phyloP scores from a whole-genome alignment of 306 rosid species.

The Sicyos baderoa region DNA sequence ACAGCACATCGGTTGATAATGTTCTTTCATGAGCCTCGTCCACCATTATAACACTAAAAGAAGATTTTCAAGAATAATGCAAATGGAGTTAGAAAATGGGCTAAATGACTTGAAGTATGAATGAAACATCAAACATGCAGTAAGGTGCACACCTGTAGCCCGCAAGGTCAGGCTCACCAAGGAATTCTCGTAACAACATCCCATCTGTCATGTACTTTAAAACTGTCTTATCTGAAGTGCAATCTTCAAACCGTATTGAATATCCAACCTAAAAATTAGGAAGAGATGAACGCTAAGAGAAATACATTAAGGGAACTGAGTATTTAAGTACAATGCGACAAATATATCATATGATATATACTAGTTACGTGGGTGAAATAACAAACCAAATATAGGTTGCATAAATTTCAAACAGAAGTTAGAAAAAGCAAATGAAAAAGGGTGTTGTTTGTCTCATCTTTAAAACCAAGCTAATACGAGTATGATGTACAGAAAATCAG shows the following conservation, averaged over 20 bases:
- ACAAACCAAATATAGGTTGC: slow-evolving; percentile 8
- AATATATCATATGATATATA: neutral
- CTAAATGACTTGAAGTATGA: neutral
- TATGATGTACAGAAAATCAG: neutral
- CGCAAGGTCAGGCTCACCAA: slow-evolving; percentile 88
- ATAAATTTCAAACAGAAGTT: neutral
- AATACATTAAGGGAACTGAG: slow-evolving; percentile 12
- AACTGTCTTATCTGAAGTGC: slow-evolving; percentile 90
- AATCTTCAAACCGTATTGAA: slow-evolving; percentile 95
- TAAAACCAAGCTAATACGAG: neutral
- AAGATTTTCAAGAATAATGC: slow-evolving; percentile 23
- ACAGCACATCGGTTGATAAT: slow-evolving; percentile 88
- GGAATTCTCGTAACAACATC: slow-evolving; percentile 87
- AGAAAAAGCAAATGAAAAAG: neutral
- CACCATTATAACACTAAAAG: slow-evolving; percentile 88
- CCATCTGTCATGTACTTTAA: slow-evolving; percentile 97
- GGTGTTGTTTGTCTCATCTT: neutral
- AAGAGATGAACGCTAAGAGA: neutral
- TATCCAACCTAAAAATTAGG: slow-evolving; percentile 69
- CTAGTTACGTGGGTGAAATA: neutral
- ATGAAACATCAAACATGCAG: neutral
- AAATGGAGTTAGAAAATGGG: slow-evolving; percentile 10
- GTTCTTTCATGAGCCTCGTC: slow-evolving; percentile 99
- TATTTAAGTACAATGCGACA: neutral
- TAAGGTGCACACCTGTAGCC: slow-evolving; percentile 70